phyloP scores from a whole-genome alignment of 73 alveolate species.

The Loxodes magnus region DNA sequence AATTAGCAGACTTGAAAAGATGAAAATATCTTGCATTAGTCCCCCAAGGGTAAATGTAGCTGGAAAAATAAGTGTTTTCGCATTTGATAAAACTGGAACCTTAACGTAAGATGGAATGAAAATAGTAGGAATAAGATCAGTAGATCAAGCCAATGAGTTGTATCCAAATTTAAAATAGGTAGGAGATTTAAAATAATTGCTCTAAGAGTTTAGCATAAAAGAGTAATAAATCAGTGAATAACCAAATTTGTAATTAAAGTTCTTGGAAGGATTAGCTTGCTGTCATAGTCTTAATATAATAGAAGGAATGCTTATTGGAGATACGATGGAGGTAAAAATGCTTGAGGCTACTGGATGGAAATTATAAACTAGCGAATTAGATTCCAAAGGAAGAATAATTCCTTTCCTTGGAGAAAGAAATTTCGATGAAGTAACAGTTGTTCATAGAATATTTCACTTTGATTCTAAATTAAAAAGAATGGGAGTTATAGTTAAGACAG shows the following conservation, averaged over 20 bases:
- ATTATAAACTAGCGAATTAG: constrained; percentile 43
- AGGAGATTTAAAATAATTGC: background rate
- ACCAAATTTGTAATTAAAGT: background rate
- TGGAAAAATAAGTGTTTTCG: constrained; percentile 76
- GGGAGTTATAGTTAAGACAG: constrained; percentile 30
- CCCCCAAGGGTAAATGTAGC: constrained; percentile 79
- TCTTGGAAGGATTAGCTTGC: constrained; percentile 38
- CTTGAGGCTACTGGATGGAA: constrained; percentile 89
- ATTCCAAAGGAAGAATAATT: background rate
- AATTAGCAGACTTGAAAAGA: constrained; percentile 47
- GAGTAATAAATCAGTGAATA: too few relatives aligned
- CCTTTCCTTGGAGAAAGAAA: background rate
- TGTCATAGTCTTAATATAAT: constrained; percentile 87
- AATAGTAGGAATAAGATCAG: constrained; percentile 36
- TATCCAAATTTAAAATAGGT: background rate
- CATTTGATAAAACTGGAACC: constrained; percentile 96
- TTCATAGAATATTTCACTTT: constrained; percentile 38
- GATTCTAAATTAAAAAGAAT: constrained; percentile 44
- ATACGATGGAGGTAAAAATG: constrained; percentile 91
- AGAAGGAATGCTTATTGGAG: constrained; percentile 82
- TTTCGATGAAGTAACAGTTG: background rate
- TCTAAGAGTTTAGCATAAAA: too few relatives aligned
- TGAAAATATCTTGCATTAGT: constrained; percentile 65
- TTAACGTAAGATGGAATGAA: constrained; percentile 90
- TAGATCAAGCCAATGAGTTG: background rate